Evolutionary conservation across 2,329 filamentous ascomycete genomes (phyloP).

Genomic region (Xylogone sp.): DNA sequence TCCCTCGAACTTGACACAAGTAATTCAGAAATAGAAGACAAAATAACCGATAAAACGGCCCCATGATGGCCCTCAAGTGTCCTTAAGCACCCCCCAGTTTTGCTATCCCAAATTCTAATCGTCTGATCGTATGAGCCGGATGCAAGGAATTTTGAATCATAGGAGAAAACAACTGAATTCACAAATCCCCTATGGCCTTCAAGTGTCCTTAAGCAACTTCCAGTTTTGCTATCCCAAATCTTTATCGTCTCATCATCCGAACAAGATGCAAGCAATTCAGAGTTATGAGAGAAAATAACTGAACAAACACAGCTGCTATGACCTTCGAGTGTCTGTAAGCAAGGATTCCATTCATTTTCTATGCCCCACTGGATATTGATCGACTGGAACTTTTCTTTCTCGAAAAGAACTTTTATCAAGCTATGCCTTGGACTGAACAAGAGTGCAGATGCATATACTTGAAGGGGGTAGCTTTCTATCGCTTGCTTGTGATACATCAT

Average conservation of each 20-base stretch:
- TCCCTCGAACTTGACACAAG: constrained; percentile 1
- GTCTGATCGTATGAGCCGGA: not conserved
- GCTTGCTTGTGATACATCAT: no score
- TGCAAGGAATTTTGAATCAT: not conserved
- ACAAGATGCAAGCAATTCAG: constrained; percentile 4
- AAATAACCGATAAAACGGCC: no score
- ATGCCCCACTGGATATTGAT: constrained; percentile 9
- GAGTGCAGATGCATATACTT: no score
- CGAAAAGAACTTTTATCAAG: constrained; percentile 26
- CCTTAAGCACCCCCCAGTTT: no score
- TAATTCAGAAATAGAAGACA: no score
- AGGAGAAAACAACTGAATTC: not conserved
- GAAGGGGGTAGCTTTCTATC: no score
- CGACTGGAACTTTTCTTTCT: constrained; percentile 7
- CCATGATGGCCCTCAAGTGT: no score
- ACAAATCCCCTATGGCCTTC: not conserved
- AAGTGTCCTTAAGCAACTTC: not conserved
- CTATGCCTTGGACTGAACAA: no score
- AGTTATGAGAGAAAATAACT: constrained; percentile 8
- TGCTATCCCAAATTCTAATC: not conserved
- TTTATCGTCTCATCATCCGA: not conserved
- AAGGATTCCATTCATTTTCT: constrained; percentile 12
- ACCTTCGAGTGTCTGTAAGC: constrained; percentile 13
- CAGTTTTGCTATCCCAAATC: not conserved
- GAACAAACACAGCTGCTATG: constrained; percentile 3